phyloP scores from a whole-genome alignment of 2,329 filamentous ascomycete genomes.

The Endocalyx cinctus region DNA sequence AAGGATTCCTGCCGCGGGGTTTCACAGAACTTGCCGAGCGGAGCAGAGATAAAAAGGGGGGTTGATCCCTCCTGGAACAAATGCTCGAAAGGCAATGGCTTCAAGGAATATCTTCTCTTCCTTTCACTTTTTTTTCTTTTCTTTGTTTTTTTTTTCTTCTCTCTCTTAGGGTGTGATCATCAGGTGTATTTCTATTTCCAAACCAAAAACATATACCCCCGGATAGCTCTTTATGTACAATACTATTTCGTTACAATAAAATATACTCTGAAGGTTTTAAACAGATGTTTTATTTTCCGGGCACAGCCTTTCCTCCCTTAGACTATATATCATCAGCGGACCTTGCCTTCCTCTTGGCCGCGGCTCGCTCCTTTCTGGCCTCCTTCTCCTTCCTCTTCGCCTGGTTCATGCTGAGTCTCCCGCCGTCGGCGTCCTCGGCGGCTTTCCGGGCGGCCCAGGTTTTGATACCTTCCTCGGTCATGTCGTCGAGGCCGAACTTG shows the following conservation, averaged over 20 bases:
- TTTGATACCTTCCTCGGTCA: slow-evolving; percentile 56
- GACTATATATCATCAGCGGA: too few species aligned
- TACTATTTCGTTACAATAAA: slow-evolving; percentile 1
- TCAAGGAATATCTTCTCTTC: background rate
- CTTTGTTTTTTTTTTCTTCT: background rate
- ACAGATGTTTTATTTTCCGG: too few species aligned
- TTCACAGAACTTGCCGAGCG: too few species aligned
- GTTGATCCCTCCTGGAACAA: too few species aligned
- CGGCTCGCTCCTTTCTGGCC: slow-evolving; percentile 37
- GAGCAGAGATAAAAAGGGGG: too few species aligned
- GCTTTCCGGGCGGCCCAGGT: slow-evolving; percentile 7
- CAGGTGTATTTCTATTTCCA: too few species aligned
- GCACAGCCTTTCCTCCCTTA: too few species aligned
- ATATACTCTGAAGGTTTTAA: background rate
- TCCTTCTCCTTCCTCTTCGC: slow-evolving; percentile 64
- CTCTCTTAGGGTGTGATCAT: background rate
- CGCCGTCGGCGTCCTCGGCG: slow-evolving; percentile 43
- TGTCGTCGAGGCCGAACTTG: slow-evolving; percentile 72
- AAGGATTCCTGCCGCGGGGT: too few species aligned
- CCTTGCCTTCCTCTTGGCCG: slow-evolving; percentile 30
- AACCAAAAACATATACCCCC: too few species aligned
- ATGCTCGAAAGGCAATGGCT: too few species aligned
- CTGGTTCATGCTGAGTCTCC: slow-evolving; percentile 59
- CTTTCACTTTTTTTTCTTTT: background rate
- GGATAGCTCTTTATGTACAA: background rate